Percentiles rank a stretch among this genome's conserved stretches.
Evolutionary conservation across 2,329 filamentous ascomycete genomes (phyloP).

Genomic region (Ambrosiella beaveri): DNA sequence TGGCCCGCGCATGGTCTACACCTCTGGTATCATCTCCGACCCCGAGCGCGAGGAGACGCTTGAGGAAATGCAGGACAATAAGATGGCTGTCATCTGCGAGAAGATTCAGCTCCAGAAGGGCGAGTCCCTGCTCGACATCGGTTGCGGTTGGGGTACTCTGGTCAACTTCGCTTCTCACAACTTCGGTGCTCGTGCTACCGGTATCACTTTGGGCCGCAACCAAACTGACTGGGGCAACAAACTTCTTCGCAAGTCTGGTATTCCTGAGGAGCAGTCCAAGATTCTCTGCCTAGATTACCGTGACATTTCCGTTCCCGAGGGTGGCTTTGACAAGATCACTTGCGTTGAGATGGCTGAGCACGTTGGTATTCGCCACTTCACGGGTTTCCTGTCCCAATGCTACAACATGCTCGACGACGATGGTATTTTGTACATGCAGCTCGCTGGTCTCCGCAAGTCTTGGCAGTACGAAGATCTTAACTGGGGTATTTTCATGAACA

Average conservation of each 20-base stretch:
- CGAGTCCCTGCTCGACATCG: conserved; percentile 80
- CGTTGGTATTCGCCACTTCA: conserved; percentile 83
- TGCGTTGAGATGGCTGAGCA: conserved; percentile 98
- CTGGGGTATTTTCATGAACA: conserved; percentile 99
- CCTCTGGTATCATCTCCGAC: conserved; percentile 83
- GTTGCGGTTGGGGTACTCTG: conserved; percentile 95
- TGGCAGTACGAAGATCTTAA: conserved; percentile 98
- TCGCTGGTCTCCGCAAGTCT: conserved; percentile 77
- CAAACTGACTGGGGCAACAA: conserved; percentile 95
- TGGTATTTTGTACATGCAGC: conserved; percentile 89
- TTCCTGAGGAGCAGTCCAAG: conserved; percentile 73
- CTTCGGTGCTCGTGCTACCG: conserved; percentile 72
- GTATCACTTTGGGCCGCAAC: conserved; percentile 87
- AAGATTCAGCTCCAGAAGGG: conserved; percentile 75
- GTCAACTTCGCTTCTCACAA: conserved; percentile 83
- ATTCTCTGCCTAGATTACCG: conserved; percentile 96
- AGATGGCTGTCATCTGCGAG: conserved; percentile 84
- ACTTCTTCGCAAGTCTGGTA: conserved; percentile 63
- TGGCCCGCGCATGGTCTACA: conserved; percentile 97
- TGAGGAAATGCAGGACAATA: conserved; percentile 95
- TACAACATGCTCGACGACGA: conserved; percentile 94
- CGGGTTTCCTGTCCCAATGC: conserved; percentile 65
- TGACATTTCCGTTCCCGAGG: conserved; percentile 46
- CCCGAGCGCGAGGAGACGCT: conserved; percentile 74
- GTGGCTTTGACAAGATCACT: conserved; percentile 69